A percentile compares a stretch with the other conserved stretches of the same genome.
Conservation (phyloP, 352 stramenopile genomes). For the Phytopythium kandeliae region DNA sequence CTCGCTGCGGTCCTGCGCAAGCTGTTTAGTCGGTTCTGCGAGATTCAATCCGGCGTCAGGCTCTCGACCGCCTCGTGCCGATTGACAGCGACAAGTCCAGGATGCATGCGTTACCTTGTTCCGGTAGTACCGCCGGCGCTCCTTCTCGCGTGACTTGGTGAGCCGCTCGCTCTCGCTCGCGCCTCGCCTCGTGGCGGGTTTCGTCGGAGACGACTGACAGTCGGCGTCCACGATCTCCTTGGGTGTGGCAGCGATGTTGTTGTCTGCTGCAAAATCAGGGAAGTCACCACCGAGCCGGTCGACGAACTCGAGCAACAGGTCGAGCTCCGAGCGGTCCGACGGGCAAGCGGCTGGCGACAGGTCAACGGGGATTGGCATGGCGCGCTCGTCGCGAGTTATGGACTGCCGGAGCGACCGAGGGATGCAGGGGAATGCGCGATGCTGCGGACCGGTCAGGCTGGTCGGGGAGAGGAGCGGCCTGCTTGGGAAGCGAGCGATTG, state of each 20-base stretch:
- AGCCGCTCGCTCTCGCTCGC: not conserved
- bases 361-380: not conserved
- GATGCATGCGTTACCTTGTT: constrained; percentile 16
- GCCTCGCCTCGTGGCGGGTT: not conserved
- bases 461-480: too few relatives aligned
- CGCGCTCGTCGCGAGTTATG: not conserved
- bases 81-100: not conserved
- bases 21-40: not conserved
- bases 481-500: too few relatives aligned
- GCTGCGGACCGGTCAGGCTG: not conserved
- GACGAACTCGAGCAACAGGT: constrained; percentile 2
- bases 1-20: not conserved
- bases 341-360: not conserved
- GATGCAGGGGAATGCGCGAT: too few relatives aligned
- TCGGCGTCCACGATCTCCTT: not conserved
- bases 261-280: not conserved
- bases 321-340: not conserved
- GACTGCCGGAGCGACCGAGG: too few relatives aligned
- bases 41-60: not conserved
- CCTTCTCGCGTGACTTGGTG: constrained; percentile 16
- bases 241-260: not conserved
- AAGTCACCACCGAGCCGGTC: not conserved
- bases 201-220: not conserved
- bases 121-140: constrained; percentile 23
- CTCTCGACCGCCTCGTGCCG: not conserved